These are phyloP conservation scores for Myxozyma mucilagina DNA, from an alignment of 805 yeast genomes.

Conservation along the genomic window DNA sequence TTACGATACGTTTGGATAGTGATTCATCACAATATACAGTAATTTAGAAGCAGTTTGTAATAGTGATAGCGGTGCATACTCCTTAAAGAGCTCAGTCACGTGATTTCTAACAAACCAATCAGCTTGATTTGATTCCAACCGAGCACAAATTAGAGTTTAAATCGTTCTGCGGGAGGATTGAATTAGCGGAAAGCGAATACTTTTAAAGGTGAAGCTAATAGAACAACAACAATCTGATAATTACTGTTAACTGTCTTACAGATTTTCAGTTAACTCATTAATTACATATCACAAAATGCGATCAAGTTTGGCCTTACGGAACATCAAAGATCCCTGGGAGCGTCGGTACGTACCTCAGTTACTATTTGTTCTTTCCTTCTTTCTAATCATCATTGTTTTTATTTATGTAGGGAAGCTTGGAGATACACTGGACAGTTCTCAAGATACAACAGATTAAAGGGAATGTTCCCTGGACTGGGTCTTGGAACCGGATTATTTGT, in stretches of 20 bases:
- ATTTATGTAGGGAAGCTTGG: slow-evolving; percentile 74
- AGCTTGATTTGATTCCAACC: too few species aligned
- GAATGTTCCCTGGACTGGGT: slow-evolving; percentile 78
- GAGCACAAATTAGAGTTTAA: too few species aligned
- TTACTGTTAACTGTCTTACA: too few species aligned
- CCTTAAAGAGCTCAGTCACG: too few species aligned
- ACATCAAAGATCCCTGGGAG: slow-evolving; percentile 52
- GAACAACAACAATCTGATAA: too few species aligned
- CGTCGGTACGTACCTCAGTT: slow-evolving; percentile 43
- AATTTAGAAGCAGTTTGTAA: too few species aligned
- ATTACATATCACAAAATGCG: slow-evolving; percentile 10
- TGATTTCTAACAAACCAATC: too few species aligned
- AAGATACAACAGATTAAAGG: slow-evolving; percentile 64
- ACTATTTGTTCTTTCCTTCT: not conserved
- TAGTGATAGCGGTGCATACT: too few species aligned
- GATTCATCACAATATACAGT: not conserved
- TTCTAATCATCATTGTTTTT: not conserved
- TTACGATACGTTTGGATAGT: not conserved
- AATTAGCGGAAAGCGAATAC: too few species aligned
- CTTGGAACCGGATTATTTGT: slow-evolving; percentile 75
- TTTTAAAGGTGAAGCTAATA: too few species aligned
- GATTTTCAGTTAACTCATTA: too few species aligned
- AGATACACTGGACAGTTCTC: slow-evolving; percentile 82
- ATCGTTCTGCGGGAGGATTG: too few species aligned
- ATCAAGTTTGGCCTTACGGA: slow-evolving; percentile 13